Conservation (phyloP, 192 early-diverging fungal species). For the Gorgonomyces haynaldii region DNA sequence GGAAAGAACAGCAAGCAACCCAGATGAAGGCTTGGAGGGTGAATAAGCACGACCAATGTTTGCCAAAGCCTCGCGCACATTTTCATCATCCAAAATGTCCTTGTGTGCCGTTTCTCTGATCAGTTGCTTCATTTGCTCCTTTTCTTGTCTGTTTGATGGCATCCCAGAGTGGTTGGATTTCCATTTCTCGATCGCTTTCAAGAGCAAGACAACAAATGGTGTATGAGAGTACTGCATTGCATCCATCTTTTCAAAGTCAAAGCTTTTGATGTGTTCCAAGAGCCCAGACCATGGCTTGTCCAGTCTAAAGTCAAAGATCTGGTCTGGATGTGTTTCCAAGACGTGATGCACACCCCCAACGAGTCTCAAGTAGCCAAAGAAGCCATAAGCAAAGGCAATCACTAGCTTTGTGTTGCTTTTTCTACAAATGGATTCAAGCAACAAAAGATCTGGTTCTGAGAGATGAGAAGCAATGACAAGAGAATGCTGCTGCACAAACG, state of each 20-base stretch:
- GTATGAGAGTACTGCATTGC: slow-evolving; percentile 64
- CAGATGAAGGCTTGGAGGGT: slow-evolving; percentile 3
- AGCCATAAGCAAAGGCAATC: slow-evolving; percentile 57
- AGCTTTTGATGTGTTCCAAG: slow-evolving; percentile 40
- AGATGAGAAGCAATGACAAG: slow-evolving; percentile 67
- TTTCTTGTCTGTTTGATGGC: background rate
- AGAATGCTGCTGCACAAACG: slow-evolving; percentile 56
- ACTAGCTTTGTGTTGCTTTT: slow-evolving; percentile 54
- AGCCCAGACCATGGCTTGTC: slow-evolving; percentile 71
- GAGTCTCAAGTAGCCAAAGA: slow-evolving; percentile 64
- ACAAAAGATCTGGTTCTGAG: slow-evolving; percentile 35
- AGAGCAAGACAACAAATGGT: slow-evolving; percentile 73
- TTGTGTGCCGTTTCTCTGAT: background rate
- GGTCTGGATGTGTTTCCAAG: slow-evolving; percentile 79
- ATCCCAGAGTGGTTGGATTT: slow-evolving; percentile 21
- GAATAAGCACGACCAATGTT: slow-evolving; percentile 23
- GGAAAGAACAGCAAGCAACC: too few species aligned
- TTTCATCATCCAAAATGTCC: background rate
- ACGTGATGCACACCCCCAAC: slow-evolving; percentile 75
- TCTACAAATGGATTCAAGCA: slow-evolving; percentile 55
- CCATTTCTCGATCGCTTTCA: slow-evolving; percentile 67
- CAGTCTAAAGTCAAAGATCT: slow-evolving; percentile 65
- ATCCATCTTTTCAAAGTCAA: slow-evolving; percentile 59
- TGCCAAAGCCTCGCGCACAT: background rate
- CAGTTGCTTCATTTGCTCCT: background rate